Base-by-base conservation (phyloP, 2,329 filamentous ascomycete species). In the Setomelanomma holmii region DNA sequence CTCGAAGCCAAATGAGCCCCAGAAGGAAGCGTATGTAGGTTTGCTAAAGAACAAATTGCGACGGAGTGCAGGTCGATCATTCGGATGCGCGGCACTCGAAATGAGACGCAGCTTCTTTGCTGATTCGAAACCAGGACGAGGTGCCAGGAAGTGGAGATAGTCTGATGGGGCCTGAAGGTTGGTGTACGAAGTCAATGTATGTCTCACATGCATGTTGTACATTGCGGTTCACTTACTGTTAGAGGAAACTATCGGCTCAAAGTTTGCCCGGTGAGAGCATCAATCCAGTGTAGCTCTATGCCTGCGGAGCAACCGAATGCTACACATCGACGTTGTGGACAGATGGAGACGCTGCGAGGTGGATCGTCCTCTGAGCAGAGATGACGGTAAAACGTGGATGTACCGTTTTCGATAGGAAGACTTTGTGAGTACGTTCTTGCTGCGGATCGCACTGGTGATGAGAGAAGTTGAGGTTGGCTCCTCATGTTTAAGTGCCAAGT, bases 341-440 rank as follows among this genome's bases (percentile, higher is more conserved):
- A 88, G 27, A 89, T 82, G 0, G 86, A 83, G 8, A 89, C 81
- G 34, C 84, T 87, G n/a, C 83, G 80, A 11, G 87, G 86, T 14
- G 83, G 83, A 56, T 88, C 85, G 46, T 88, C 82, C 33, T 81
- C 73, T 1, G 81, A 84, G 63, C 86, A 87, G 35, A 89, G 64
- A 54, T 83, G 78, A 35, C 79, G 76, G 63, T 80, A 82, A 62
- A 77, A 69, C 59, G 49, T 80, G 61, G 45, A 79, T 51, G 45
- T 66, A 30, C 59, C 71, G 12, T 52, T 63, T 19, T 74, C 71
- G 34, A 70, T 40, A 1, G 69, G 69, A 20, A 74, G 61, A n/a
- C 11, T 49, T 7, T 54, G 48, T 23, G 19, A 12, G 12, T 51
- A 52, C 4, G 49, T 39, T 17, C n/a, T 35, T 19, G 27, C 27